Evolutionary conservation across 2,329 filamentous ascomycete genomes (phyloP).

Genomic region (Verticillium isaacii): DNA sequence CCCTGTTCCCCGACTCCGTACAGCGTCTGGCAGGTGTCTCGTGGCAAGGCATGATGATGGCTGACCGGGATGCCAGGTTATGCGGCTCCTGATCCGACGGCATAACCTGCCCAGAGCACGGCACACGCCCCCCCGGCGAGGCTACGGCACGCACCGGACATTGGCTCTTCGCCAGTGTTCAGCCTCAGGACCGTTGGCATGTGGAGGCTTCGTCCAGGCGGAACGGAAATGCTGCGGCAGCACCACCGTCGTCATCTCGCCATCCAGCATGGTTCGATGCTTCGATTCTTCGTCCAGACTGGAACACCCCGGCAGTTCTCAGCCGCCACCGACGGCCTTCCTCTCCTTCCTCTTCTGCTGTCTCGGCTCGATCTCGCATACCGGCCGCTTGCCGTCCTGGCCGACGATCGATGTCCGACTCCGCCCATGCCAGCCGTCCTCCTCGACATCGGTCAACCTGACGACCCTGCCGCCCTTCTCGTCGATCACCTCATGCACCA

Average conservation of each 20-base stretch:
- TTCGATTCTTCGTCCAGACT: not conserved
- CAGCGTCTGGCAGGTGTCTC: not conserved
- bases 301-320: not conserved
- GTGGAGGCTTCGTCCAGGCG: not conserved
- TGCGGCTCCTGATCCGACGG: not conserved
- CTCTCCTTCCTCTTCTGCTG: not conserved
- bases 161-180: not conserved
- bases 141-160: not conserved
- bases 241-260: not conserved
- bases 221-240: not conserved
- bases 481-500: conserved; percentile 3
- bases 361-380: conserved; percentile 8
- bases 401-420: conserved; percentile 8
- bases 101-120: not conserved
- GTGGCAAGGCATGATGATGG: not conserved
- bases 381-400: not conserved
- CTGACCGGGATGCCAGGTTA: not conserved
- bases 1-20: not conserved
- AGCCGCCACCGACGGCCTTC: not conserved
- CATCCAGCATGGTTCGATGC: not conserved
- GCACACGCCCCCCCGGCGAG: not conserved
- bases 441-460: conserved; percentile 6
- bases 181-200: not conserved
- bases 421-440: conserved; percentile 7
- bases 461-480: not conserved